A percentile compares a stretch with the other conserved stretches of the same genome.
Conservation (phyloP, 1,139 yeast species). For the Magnusiomyces sp. region DNA sequence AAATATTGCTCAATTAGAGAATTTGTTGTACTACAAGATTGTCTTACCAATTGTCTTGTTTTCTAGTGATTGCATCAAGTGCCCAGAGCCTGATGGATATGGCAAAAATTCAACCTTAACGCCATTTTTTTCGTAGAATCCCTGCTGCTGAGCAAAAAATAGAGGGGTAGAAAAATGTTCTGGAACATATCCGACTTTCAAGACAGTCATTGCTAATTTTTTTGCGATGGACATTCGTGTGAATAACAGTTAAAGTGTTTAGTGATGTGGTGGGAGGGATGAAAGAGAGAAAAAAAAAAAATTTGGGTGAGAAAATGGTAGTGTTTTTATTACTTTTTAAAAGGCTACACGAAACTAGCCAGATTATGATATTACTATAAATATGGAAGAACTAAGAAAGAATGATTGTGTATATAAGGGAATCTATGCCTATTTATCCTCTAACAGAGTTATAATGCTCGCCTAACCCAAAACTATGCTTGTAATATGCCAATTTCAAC, state of each 20-base stretch:
- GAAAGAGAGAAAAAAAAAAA: too few species aligned
- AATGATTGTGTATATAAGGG: not conserved
- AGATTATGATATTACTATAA: too few species aligned
- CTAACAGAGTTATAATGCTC: constrained; percentile 89
- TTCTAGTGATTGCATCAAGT: constrained; percentile 65
- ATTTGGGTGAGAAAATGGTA: too few species aligned
- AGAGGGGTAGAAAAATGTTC: constrained; percentile 89
- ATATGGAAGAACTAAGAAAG: not conserved
- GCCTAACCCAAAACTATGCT: constrained; percentile 81
- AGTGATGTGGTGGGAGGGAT: too few species aligned
- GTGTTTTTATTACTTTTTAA: too few species aligned
- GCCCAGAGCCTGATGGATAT: constrained; percentile 83
- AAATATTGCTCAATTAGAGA: not conserved
- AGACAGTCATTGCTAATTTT: constrained; percentile 14
- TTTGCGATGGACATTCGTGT: not conserved
- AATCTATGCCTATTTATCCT: constrained; percentile 22
- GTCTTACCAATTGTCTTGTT: constrained; percentile 47
- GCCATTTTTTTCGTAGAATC: constrained; percentile 40
- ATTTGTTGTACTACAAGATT: too few species aligned
- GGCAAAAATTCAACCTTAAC: constrained; percentile 58
- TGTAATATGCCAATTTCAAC: constrained; percentile 69
- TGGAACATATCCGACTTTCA: constrained; percentile 75
- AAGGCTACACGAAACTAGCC: too few species aligned
- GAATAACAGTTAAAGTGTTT: too few species aligned
- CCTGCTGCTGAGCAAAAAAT: constrained; percentile 57